phyloP scores from a whole-genome alignment of 1,139 yeast species.

The Pneumocystis oryctolagi region DNA sequence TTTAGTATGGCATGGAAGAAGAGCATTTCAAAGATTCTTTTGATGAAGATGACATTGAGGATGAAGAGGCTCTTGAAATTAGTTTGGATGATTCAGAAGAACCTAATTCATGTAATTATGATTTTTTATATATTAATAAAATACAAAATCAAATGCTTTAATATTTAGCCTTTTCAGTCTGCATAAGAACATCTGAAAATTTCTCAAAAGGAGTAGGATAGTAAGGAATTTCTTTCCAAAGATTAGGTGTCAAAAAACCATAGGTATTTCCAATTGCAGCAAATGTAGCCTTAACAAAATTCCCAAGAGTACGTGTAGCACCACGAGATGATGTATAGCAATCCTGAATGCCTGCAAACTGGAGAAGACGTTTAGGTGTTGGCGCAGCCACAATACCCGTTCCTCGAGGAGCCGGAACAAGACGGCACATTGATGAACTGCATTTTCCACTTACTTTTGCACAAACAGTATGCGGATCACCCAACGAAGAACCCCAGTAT shows the following conservation, averaged over 20 bases:
- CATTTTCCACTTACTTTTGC: slow-evolving; percentile 58
- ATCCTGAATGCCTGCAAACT: slow-evolving; percentile 99
- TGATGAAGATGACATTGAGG: slow-evolving; percentile 3
- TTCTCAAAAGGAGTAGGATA: slow-evolving; percentile 12
- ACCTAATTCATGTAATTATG: neutral
- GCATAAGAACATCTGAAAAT: slow-evolving; percentile 12
- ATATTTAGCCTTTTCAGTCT: neutral
- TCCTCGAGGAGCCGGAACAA: slow-evolving; percentile 99
- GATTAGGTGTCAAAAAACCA: slow-evolving; percentile 99
- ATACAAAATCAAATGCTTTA: neutral
- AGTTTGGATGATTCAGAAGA: neutral
- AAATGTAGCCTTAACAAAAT: slow-evolving; percentile 99
- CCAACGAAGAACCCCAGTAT: slow-evolving; percentile 99
- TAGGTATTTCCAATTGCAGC: slow-evolving; percentile 87
- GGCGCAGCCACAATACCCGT: slow-evolving; percentile 99
- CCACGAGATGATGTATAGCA: slow-evolving; percentile 98
- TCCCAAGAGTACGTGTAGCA: slow-evolving; percentile 98
- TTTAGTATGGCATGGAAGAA: slow-evolving; percentile 8
- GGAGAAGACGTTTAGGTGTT: slow-evolving; percentile 96
- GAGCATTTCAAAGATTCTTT: slow-evolving; percentile 2
- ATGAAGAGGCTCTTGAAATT: slow-evolving; percentile 5
- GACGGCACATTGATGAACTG: slow-evolving; percentile 90
- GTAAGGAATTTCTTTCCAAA: slow-evolving; percentile 70
- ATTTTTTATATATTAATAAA: neutral
- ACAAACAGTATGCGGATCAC: slow-evolving; percentile 98